These are phyloP conservation scores for Durusdinium trenchii DNA, from an alignment of 73 alveolate species.

Conservation along the genomic window DNA sequence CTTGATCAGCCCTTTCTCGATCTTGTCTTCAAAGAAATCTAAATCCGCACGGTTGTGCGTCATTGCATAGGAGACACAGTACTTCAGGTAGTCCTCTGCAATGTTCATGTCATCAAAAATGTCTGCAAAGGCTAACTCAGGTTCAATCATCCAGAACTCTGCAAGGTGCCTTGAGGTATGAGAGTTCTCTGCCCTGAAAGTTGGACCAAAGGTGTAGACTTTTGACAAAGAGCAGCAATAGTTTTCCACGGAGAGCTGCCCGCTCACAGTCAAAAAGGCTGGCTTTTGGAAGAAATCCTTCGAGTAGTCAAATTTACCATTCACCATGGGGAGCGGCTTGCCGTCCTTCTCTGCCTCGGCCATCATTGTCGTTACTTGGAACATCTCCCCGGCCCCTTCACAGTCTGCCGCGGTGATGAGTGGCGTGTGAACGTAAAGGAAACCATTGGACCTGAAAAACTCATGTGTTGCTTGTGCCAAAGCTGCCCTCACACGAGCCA, in stretches of 20 bases:
- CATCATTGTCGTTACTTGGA: conserved; percentile 94
- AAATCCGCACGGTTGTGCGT: conserved; percentile 98
- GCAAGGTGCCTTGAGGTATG: conserved; percentile 98
- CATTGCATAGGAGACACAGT: conserved; percentile 98
- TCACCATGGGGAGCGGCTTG: conserved; percentile 76
- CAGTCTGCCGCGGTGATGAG: conserved; percentile 99
- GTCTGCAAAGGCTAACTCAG: conserved; percentile 98
- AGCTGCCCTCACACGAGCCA: conserved; percentile 99
- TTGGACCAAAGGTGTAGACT: conserved; percentile 99
- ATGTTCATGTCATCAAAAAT: conserved; percentile 98
- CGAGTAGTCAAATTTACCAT: conserved; percentile 97
- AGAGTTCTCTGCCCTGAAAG: conserved; percentile 99
- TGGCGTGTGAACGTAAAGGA: conserved; percentile 99
- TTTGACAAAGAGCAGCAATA: conserved; percentile 72
- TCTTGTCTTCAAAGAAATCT: conserved; percentile 97
- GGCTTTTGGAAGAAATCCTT: conserved; percentile 99
- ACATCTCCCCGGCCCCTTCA: conserved; percentile 99
- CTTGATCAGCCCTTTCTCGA: conserved; percentile 97
- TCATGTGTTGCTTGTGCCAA: conserved; percentile 99
- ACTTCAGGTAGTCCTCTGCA: conserved; percentile 99
- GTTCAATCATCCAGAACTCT: conserved; percentile 99
- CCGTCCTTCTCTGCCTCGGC: conserved; percentile 75
- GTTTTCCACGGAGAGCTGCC: conserved; percentile 97
- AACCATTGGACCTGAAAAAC: conserved; percentile 97
- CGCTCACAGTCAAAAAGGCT: conserved; percentile 99